Conservation (phyloP, 768 basidiomycete genomes). For the Pisolithus microcarpus region DNA sequence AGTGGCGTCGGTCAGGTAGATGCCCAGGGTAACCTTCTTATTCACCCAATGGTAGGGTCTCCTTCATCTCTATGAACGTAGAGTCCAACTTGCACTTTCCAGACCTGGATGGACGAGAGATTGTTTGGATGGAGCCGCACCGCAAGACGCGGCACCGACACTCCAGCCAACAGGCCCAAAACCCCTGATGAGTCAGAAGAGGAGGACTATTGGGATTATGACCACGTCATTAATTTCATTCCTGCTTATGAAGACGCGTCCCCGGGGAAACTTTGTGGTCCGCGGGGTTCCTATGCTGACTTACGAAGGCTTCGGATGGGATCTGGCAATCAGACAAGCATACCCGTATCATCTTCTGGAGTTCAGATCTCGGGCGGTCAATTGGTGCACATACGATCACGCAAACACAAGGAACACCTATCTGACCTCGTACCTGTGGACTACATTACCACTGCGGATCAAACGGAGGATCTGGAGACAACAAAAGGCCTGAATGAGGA, state of each 20-base stretch:
- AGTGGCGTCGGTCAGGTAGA: constrained; percentile 78
- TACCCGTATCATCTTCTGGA: constrained; percentile 10
- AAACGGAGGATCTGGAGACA: constrained; percentile 52
- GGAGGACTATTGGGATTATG: constrained; percentile 86
- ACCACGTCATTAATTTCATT: constrained; percentile 72
- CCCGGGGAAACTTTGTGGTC: constrained; percentile 46
- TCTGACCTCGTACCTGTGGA: constrained; percentile 43
- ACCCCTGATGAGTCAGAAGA: constrained; percentile 79
- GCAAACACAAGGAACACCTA: constrained; percentile 55
- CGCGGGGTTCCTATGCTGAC: constrained; percentile 72
- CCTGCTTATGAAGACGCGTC: constrained; percentile 42
- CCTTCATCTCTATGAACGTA: constrained; percentile 4
- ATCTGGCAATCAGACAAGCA: constrained; percentile 6
- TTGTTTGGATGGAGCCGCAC: constrained; percentile 88
- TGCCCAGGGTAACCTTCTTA: constrained; percentile 75
- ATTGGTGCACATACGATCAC: constrained; percentile 41
- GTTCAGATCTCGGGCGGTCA: constrained; percentile 28
- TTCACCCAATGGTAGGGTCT: constrained; percentile 71
- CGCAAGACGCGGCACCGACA: constrained; percentile 75
- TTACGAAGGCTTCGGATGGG: constrained; percentile 56
- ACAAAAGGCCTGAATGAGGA: constrained; percentile 67
- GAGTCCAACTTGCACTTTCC: constrained; percentile 3
- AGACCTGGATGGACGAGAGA: constrained; percentile 88
- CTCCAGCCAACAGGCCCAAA: constrained; percentile 51
- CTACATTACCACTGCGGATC: constrained; percentile 35